phyloP scores from a whole-genome alignment of 192 early-diverging fungal species.

The Kickxella alabastrina region DNA sequence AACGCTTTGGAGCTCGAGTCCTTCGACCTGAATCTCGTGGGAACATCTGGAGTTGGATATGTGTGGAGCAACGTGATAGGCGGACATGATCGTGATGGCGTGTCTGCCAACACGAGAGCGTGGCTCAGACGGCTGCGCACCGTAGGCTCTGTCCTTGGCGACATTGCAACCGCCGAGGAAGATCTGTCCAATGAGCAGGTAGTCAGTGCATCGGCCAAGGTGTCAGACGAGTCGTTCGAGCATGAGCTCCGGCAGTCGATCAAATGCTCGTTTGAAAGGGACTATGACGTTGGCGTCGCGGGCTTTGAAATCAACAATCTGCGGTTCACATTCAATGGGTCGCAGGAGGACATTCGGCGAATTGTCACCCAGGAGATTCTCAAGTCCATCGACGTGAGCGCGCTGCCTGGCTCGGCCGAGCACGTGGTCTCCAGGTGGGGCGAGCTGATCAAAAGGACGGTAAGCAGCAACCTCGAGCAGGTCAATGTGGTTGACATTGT shows the following conservation, averaged over 20 bases:
- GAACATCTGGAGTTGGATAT: conserved; percentile 59
- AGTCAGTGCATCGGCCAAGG: conserved; percentile 29
- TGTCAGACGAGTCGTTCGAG: conserved; percentile 61
- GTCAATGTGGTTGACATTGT: conserved; percentile 57
- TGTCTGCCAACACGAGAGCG: conserved; percentile 36
- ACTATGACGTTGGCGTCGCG: conserved; percentile 69
- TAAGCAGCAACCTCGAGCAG: conserved; percentile 69
- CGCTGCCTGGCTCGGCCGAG: conserved; percentile 40
- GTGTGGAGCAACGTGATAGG: conserved; percentile 49
- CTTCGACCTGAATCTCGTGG: conserved; percentile 47
- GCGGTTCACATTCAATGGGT: conserved; percentile 81
- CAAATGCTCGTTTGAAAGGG: conserved; percentile 74
- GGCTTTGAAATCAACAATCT: conserved; percentile 82
- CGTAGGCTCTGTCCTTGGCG: conserved; percentile 22
- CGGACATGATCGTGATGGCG: conserved; percentile 57
- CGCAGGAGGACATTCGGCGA: conserved; percentile 72
- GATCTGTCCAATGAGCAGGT: conserved; percentile 17
- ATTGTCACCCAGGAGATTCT: conserved; percentile 72
- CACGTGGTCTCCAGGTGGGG: conserved; percentile 64
- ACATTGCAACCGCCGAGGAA: conserved; percentile 15
- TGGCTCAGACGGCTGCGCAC: conserved; percentile 20
- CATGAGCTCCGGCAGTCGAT: conserved; percentile 69
- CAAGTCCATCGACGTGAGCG: conserved; percentile 54
- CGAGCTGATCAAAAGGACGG: conserved; percentile 63
- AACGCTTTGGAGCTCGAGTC: conserved; percentile 8